Percentiles rank a stretch among this genome's conserved stretches.
Evolutionary conservation across 129 eudicot genomes (phyloP).

Genomic region (Kitagawia praeruptora): DNA sequence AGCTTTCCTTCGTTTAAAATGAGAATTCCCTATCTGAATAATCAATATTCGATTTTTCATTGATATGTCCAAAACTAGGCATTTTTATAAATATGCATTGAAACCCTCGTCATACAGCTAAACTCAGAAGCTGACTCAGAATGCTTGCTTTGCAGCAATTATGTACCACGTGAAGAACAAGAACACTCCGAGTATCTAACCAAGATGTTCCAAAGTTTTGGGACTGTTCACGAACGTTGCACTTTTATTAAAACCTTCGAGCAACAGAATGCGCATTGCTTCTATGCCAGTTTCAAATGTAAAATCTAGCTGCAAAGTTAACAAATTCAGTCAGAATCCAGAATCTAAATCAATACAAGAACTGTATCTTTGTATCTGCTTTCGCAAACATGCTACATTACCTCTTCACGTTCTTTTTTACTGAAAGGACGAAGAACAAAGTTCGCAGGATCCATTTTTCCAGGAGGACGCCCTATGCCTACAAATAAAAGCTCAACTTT

Average conservation of each 20-base stretch:
- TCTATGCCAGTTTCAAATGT: constrained; percentile 75
- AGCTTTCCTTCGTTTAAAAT: background rate
- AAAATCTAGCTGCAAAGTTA: constrained; percentile 67
- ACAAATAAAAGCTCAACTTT: background rate
- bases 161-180: background rate
- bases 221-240: constrained; percentile 78
- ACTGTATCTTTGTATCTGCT: background rate
- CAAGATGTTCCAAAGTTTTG: constrained; percentile 36
- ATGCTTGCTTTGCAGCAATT: background rate
- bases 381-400: constrained; percentile 12
- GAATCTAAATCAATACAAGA: background rate
- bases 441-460: constrained; percentile 83
- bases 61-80: background rate
- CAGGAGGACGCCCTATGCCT: constrained; percentile 99
- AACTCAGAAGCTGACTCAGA: background rate
- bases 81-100: background rate
- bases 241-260: constrained; percentile 69
- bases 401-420: constrained; percentile 86
- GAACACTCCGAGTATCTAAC: constrained; percentile 1
- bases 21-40: background rate
- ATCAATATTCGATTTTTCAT: background rate
- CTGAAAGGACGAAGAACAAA: constrained; percentile 76
- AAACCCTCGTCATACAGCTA: background rate
- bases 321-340: background rate
- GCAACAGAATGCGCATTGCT: constrained; percentile 75